Evolutionary conservation across 2,329 filamentous ascomycete genomes (phyloP), one percentile per base, ranked within the genome.

Genomic region (Chaetomiaceae sp.): DNA sequence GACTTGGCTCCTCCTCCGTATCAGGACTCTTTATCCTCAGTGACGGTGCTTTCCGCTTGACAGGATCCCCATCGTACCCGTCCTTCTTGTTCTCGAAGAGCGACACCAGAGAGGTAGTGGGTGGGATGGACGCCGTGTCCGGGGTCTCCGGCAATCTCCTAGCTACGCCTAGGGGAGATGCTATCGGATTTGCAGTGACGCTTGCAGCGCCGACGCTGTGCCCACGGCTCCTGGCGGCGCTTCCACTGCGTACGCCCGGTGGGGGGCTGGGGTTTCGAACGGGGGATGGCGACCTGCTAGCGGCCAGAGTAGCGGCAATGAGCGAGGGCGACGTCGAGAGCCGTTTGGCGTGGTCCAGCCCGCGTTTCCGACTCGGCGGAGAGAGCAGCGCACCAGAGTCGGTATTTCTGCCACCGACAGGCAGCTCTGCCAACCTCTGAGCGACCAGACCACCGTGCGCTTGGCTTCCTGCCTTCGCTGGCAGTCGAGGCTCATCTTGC

Each of bases 21-120:
- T 53, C 51, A 19, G 61, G 62, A 20, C 58, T 63, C 36, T 56
- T 45, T 22, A 55, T 48, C 45, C 61, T 60, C 12, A 64, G 58
- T 3, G 67, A 63, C 34, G 53, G 58, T 3, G 56, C 56, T 17
- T 49, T 52, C 45, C 58, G 68, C 58, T 68, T 69, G 6, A 62
- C 57, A 3, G 64, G 63, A 36, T 67, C 63, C n/a, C 54, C 56
- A 11, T 53, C 57, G 14, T 53, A 55, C 14, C 54, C 40, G 17
- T 50, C 51, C 47, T 52, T 48, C 34, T 67, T 72, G 52, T 73
- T 69, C 64, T 89, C 84, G 54, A 88, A 88, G 67, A 86, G 73
- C 32, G 76, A 76, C 44, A 88, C 82, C 17, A 88, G 68, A 4
- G 80, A 76, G 3, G 71, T 78, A 0, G 83, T 83, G 0, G 83